A percentile compares a stretch with the other conserved stretches of the same genome.
Conservation (phyloP, 169 alveolate species). For the Eimeria brunetti region DNA sequence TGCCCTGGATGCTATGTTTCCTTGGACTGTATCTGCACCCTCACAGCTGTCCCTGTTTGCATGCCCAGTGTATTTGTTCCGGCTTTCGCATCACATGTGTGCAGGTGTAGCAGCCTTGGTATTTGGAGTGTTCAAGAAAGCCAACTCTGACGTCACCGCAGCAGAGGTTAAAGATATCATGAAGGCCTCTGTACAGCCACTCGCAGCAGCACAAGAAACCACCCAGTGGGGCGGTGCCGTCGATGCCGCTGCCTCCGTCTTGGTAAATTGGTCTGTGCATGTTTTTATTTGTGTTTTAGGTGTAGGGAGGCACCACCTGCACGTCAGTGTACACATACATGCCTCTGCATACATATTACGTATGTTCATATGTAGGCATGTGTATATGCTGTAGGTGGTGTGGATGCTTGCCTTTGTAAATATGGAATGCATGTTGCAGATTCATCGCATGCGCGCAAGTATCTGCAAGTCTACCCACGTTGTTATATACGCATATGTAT, state of each 20-base stretch:
- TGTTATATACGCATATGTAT: neutral
- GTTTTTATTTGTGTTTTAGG: too few species aligned
- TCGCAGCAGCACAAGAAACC: neutral
- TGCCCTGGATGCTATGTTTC: too few species aligned
- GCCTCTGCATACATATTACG: too few species aligned
- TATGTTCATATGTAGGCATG: neutral
- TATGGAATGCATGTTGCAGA: too few species aligned
- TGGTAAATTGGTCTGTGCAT: constrained; percentile 21
- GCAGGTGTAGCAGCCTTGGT: constrained; percentile 67
- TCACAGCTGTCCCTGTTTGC: neutral
- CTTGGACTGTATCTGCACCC: neutral
- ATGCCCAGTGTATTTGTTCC: neutral
- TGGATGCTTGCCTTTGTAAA: too few species aligned
- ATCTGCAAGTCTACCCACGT: neutral
- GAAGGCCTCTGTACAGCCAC: neutral
- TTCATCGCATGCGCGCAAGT: too few species aligned
- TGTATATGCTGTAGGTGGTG: too few species aligned
- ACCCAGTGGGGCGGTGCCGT: constrained; percentile 40
- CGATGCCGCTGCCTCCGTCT: constrained; percentile 57
- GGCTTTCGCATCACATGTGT: neutral
- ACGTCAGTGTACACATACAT: neutral
- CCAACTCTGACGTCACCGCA: constrained; percentile 61
- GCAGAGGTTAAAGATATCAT: constrained; percentile 75
- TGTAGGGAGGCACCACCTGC: neutral
- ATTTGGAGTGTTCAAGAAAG: constrained; percentile 45